Evolutionary conservation across 108 stramenopile genomes (phyloP).

Genomic region (Nannochloropsis gaditana): DNA sequence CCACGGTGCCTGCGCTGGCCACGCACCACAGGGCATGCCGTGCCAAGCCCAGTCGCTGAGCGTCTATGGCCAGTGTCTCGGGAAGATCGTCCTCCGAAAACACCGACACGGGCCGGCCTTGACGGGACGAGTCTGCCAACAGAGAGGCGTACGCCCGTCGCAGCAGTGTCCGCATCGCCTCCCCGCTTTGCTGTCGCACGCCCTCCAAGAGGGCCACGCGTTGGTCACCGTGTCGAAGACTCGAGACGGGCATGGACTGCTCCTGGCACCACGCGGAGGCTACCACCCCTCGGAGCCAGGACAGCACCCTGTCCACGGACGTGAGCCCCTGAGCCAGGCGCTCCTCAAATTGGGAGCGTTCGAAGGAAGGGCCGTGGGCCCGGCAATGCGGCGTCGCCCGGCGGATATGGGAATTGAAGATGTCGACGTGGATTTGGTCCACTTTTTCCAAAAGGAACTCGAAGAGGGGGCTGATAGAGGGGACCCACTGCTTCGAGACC

Average conservation of each 20-base stretch:
- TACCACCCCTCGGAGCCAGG: background rate
- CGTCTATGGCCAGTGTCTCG: conserved; percentile 4
- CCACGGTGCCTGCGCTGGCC: background rate
- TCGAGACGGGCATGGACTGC: background rate
- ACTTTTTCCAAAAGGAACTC: background rate
- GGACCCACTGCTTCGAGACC: background rate
- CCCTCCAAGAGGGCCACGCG: background rate
- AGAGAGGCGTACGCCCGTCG: background rate
- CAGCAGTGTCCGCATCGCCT: background rate
- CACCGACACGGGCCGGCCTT: background rate
- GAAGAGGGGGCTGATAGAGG: background rate
- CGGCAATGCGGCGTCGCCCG: background rate
- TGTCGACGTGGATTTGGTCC: background rate
- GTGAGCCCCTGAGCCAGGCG: background rate
- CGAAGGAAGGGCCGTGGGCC: background rate
- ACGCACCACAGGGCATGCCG: background rate
- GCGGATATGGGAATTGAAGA: background rate
- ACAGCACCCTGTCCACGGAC: background rate
- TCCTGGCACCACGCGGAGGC: background rate
- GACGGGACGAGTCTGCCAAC: background rate
- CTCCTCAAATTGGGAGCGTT: background rate
- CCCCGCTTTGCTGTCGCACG: background rate
- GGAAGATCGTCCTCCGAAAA: background rate
- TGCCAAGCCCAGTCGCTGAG: background rate
- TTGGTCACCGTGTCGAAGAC: background rate